Evolutionary conservation across 2,329 filamentous ascomycete species (phyloP).

Genomic region (Pyricularia sp.): DNA sequence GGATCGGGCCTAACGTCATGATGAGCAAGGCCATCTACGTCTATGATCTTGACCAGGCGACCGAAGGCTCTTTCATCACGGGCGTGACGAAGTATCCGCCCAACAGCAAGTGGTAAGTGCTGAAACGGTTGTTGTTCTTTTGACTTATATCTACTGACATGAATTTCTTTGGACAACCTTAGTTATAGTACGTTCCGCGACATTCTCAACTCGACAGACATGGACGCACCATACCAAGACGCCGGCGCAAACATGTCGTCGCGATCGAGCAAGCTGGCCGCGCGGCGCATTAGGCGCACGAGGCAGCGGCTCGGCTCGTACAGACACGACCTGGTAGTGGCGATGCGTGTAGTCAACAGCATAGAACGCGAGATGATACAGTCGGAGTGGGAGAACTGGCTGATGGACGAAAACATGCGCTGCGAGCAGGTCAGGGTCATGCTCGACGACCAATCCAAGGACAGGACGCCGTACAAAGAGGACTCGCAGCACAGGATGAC

Average conservation of each 20-base stretch:
- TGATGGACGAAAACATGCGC: constrained; percentile 61
- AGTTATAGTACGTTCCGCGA: constrained; percentile 49
- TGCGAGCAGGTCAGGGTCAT: constrained; percentile 50
- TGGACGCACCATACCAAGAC: constrained; percentile 43
- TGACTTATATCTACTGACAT: neutral
- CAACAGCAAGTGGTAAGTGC: constrained; percentile 36
- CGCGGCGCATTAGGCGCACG: constrained; percentile 60
- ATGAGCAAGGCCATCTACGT: constrained; percentile 84
- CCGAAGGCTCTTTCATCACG: constrained; percentile 20
- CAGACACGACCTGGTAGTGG: constrained; percentile 80
- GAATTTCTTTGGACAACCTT: neutral
- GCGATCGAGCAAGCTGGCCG: constrained; percentile 37
- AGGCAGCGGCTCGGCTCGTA: constrained; percentile 73
- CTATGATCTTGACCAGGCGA: constrained; percentile 59
- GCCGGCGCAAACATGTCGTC: constrained; percentile 34
- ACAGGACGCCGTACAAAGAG: constrained; percentile 8
- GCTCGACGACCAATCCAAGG: constrained; percentile 17
- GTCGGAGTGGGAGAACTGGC: constrained; percentile 90
- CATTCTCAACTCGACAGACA: constrained; percentile 43
- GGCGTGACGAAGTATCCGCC: constrained; percentile 21
- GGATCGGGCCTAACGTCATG: constrained; percentile 61
- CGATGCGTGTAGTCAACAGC: constrained; percentile 80
- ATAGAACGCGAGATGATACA: constrained; percentile 77
- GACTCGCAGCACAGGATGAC: constrained; percentile 12
- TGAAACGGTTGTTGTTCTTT: neutral